A percentile compares a stretch with the other conserved stretches of the same genome.
phyloP scores from a whole-genome alignment of 768 basidiomycete species.

The Mrakia gelida region DNA sequence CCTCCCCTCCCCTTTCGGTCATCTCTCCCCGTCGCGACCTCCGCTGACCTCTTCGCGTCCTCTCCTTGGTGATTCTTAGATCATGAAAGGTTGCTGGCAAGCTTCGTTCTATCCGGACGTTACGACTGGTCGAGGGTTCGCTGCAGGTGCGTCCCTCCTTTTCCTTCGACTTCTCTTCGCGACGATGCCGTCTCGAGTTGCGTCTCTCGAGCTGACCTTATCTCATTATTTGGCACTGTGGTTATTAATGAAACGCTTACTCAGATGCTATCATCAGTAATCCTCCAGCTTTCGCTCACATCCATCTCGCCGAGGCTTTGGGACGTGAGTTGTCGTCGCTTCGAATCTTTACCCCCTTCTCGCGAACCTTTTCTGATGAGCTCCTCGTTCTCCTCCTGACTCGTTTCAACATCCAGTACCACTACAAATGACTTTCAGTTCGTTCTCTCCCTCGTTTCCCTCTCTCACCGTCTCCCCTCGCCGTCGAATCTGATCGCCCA shows the following conservation, averaged over 20 bases:
- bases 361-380: no score
- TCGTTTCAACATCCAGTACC: neutral
- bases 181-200: no score
- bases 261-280: constrained; percentile 62
- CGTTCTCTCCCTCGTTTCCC: no score
- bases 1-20: no score
- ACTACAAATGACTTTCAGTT: neutral
- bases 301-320: constrained; percentile 62
- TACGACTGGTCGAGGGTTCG: constrained; percentile 51
- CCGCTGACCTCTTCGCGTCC: no score
- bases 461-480: neutral
- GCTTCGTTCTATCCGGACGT: constrained; percentile 54
- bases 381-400: no score
- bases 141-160: constrained; percentile 39
- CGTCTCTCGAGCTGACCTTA: no score
- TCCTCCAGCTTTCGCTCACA: constrained; percentile 64
- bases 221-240: no score
- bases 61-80: constrained; percentile 36
- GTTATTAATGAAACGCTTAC: no score
- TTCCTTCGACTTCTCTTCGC: no score
- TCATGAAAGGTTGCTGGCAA: constrained; percentile 61
- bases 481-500: constrained; percentile 33
- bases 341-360: constrained; percentile 53
- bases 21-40: no score
- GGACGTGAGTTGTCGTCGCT: constrained; percentile 41